These are phyloP conservation scores for Cladosporium velox DNA, from an alignment of 2,329 filamentous ascomycete genomes.

Conservation along the genomic window DNA sequence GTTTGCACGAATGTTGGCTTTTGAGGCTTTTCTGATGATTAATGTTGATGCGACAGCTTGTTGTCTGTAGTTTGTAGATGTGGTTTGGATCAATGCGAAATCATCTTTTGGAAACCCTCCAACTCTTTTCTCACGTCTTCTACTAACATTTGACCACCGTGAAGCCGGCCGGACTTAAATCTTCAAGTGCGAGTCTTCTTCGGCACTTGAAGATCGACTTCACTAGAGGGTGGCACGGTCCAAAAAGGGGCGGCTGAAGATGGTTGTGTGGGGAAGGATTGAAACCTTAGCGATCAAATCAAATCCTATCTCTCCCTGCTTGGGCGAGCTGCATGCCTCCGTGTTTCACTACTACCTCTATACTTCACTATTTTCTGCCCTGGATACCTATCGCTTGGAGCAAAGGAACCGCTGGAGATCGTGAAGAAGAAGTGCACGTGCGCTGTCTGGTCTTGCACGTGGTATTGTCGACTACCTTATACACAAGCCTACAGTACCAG, in stretches of 20 bases:
- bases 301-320: conserved; percentile 2
- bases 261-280: background rate
- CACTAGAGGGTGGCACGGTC: background rate
- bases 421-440: conserved; percentile 3
- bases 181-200: background rate
- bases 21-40: conserved; percentile 6
- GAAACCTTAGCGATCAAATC: conserved; percentile 1
- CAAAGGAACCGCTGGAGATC: background rate
- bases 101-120: background rate
- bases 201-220: conserved; percentile 1
- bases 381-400: background rate
- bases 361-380: background rate
- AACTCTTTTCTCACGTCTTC: background rate
- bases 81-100: conserved; percentile 4
- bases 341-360: background rate
- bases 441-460: background rate
- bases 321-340: background rate
- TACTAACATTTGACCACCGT: background rate
- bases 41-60: conserved; percentile 10
- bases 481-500: background rate
- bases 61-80: background rate
- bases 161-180: background rate
- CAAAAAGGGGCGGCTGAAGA: background rate
- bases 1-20: background rate
- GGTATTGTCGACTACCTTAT: background rate